Base-by-base conservation (phyloP, 75 land plant genomes). In the Adiantum capillusveneris region DNA sequence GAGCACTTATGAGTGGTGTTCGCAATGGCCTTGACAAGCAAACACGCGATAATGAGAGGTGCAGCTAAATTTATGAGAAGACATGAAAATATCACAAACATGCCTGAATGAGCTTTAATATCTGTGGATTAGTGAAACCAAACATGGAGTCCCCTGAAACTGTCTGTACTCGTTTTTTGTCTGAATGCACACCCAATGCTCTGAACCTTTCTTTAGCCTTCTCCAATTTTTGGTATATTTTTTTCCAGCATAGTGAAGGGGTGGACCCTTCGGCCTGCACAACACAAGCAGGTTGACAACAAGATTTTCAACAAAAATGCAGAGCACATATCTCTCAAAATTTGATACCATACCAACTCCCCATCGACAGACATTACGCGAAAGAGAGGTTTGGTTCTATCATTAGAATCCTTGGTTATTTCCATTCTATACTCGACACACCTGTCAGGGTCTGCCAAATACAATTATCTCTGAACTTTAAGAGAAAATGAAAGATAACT, bases 111-210 rank as follows among this genome's bases (percentile, higher is more conserved):
- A 87, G 75, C 59, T 76, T 76, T 19, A 70, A 27, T 29, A 91
- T 72, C 18, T 68, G 68, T 2, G 77, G 78, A 70, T 84, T 58
- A 30, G 83, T 75, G 48, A 91, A 87, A n/a, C 97, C 97, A 82
- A 91, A 91, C 97, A 91, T 87, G 55, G 73, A 58, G 26, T 79
- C 76, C 36, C 93, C 97, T 59, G 97, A 80, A 34, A 72, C 72
- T 36, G 25, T 60, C 1, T 16, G 49, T 6, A 49, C 70, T 27
- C 76, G 76, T 41, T 58, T 77, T 36, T 62, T 75, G 29, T 74
- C 72, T 25, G 43, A 25, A 28, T 51, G 55, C 34, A 31, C 25
- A 11, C 57, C 67, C 25, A 59, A 21, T 46, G 19, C 64, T 26
- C 68, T 62, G 49, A 60, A 11, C 53, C 65, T 60, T 53, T 69